A percentile compares a stretch with the other conserved stretches of the same genome.
Evolutionary conservation across 345 rosid genomes (phyloP).

Genomic region (Syzygium aromaticum): DNA sequence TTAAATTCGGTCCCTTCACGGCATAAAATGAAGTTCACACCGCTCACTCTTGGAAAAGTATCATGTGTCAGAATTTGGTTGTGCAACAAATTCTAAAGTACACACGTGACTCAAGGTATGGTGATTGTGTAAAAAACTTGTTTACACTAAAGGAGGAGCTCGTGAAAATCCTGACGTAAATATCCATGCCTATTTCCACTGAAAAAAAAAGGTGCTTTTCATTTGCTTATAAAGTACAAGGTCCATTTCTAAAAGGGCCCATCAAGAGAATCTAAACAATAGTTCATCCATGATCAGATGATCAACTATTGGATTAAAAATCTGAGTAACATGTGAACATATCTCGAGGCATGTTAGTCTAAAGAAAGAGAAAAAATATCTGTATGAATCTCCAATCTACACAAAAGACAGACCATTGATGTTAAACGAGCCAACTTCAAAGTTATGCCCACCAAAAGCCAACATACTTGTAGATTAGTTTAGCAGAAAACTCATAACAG

Average conservation of each 20-base stretch:
- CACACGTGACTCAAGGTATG: not conserved
- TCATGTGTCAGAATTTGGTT: not conserved
- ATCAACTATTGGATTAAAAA: not conserved
- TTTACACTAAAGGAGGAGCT: not conserved
- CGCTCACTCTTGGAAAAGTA: not conserved
- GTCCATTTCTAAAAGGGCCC: not conserved
- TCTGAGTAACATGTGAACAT: not conserved
- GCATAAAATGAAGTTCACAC: not conserved
- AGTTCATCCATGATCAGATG: not conserved
- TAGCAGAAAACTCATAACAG: not conserved
- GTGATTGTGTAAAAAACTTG: not conserved
- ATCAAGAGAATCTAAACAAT: not conserved
- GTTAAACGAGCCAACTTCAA: not conserved
- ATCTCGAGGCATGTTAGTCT: not conserved
- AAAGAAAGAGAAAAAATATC: not conserved
- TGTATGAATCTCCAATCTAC: not conserved
- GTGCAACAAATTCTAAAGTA: not conserved
- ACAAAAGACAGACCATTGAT: not conserved
- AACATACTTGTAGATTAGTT: not conserved
- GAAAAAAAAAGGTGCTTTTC: not conserved
- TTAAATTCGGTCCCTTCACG: not conserved
- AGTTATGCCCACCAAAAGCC: not conserved
- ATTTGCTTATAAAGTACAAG: not conserved
- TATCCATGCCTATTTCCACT: not conserved
- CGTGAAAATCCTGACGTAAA: not conserved